phyloP scores from a whole-genome alignment of 2,329 filamentous ascomycete species.

The Penicillium sp. region DNA sequence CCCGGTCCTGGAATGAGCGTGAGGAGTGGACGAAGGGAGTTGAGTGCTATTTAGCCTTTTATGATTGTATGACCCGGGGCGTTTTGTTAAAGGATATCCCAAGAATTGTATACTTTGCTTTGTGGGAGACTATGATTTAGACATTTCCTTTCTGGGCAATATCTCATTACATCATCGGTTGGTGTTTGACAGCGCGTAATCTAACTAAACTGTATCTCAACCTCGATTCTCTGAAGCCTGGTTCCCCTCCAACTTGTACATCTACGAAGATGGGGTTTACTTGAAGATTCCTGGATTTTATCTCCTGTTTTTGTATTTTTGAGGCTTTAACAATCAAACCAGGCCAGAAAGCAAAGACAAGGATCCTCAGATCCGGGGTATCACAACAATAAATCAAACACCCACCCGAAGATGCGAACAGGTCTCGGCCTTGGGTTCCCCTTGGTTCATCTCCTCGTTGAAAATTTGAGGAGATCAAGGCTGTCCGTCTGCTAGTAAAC shows the following conservation, averaged over 20 bases:
- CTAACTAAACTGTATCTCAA: not conserved
- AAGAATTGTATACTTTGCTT: not conserved
- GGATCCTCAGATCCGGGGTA: not conserved
- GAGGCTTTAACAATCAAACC: too few relatives aligned
- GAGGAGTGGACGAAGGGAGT: conserved; percentile 28
- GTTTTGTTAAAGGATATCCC: not conserved
- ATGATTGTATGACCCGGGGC: conserved; percentile 12
- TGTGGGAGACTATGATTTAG: not conserved
- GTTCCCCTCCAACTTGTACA: not conserved
- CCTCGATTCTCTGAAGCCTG: not conserved
- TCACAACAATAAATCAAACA: not conserved
- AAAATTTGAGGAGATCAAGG: too few relatives aligned
- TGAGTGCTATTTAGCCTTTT: conserved; percentile 30
- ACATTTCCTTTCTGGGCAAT: too few relatives aligned
- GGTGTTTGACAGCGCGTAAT: not conserved
- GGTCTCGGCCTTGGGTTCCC: too few relatives aligned
- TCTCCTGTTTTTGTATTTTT: too few relatives aligned
- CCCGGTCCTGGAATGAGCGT: conserved; percentile 21
- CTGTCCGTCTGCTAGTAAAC: too few relatives aligned
- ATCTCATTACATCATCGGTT: not conserved
- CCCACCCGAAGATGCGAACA: not conserved
- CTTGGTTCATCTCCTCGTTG: too few relatives aligned
- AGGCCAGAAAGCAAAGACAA: too few relatives aligned
- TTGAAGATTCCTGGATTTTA: not conserved
- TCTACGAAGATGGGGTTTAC: not conserved